Evolutionary conservation across 169 alveolate genomes (phyloP), one percentile per base, ranked within the genome.

Genomic region (Miamiensis avidus): DNA sequence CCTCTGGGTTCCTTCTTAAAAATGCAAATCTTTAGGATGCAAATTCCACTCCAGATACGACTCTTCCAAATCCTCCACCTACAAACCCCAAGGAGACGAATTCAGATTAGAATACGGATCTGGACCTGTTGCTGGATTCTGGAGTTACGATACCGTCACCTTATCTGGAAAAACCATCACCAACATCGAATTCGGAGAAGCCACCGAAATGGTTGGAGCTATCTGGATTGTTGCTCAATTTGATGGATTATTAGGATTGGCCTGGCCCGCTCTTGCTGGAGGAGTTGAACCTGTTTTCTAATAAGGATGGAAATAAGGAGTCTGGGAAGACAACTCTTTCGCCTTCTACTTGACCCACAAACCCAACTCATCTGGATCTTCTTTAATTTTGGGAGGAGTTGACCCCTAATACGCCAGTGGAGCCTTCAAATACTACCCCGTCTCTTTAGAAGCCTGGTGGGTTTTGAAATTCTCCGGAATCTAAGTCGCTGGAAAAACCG

Each of bases 231-330:
- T 89, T 30, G 94, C 97, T 65, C 88, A 93, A 81, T 92, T 94
- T 82, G 97, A 94, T 86, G 98, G 98, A 78, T 94, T 95, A 76
- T 91, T 94, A 30, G 98, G 98, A 64, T 88, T 95, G 76, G 98
- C 93, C 26, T 95, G 87, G 88, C 92, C 92, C 28, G 76, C 95
- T 30, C 92, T 95, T 82, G 93, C 86, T 1, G 91, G 89, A 31
- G 65, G 83, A 27, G 78, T 87, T 65, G 87, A 89, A 69, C 94
- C 96, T 65, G 91, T 91, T 83, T 89, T 92, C 84, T 90, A 89
- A 32, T 77, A 78, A 65, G 78, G 88, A 25, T 49, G 78, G 76
- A 30, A 81, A 6, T 32, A 74, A 69, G 91, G 94, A 82, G 75
- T 81, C 34, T 79, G 86, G 27, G 65, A 74, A 4, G 94, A 89